Base-by-base conservation (phyloP, 139 green algal genomes). In the Chlamydomonas eustigma region DNA sequence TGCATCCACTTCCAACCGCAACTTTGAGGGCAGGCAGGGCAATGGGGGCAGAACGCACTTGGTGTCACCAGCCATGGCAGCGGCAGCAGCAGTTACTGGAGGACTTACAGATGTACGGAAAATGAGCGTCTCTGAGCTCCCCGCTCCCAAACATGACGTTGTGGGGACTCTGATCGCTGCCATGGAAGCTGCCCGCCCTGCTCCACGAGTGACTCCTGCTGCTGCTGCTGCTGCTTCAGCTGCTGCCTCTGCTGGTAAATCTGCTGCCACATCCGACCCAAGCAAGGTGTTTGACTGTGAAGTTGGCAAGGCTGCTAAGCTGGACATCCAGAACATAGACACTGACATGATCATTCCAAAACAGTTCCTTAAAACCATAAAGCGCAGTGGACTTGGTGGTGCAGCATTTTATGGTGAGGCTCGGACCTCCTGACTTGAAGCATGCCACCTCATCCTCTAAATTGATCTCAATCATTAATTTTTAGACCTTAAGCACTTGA, bases 321-420 rank as follows among this genome's bases (percentile, higher is more conserved):
- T 88, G 39, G 76, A 80, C 50, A 76, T 85, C 4, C 73, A 82
- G 52, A 88, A 88, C 73, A 78, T 88, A 3, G 83, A 88, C 70
- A 88, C 83, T 5, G 83, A 88, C 76, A 85, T 85, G 83, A 88
- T 88, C 72, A 88, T 88, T 36, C 83, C 83, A 6, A 85, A 85
- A 65, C 68, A 85, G 72, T 88, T 85, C 69, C 75, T 88, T 37
- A 88, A 88, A 64, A 84, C 83, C 1, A 88, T 85, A 52, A 83
- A 85, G 64, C 76, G 79, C 24, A 82, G 76, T 25, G 83, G 83
- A 25, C 77, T 88, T 2, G 83, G 83, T 34, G 39, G 76, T 1
- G 75, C 37, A 58, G 76, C 77, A 1, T 88, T 88, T 50, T 82
- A 84, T 63, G 82, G 44, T 58, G 44, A 18, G 44, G 44, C 44